Conservation (phyloP, 768 basidiomycete genomes). For the Suillus tomentosus region DNA sequence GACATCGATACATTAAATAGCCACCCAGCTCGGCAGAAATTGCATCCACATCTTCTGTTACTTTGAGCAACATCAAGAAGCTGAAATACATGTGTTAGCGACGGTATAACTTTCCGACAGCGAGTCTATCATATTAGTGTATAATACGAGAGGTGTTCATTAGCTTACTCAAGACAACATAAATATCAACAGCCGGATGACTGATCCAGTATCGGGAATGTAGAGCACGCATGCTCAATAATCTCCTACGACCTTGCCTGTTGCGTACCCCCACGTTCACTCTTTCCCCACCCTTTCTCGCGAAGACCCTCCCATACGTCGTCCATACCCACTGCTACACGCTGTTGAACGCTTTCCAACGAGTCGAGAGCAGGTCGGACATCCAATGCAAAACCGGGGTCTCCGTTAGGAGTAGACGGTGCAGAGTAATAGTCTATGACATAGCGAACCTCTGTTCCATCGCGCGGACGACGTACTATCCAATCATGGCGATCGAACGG, state of each 20-base stretch:
- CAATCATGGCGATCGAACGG: constrained; percentile 99
- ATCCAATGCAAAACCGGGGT: constrained; percentile 93
- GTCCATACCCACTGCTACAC: constrained; percentile 69
- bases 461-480: constrained; percentile 80
- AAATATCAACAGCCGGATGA: background rate
- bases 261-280: background rate
- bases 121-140: background rate
- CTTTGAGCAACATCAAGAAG: background rate
- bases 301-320: constrained; percentile 59
- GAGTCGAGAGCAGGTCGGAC: constrained; percentile 94
- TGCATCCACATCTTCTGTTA: background rate
- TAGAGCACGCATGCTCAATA: background rate
- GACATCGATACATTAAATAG: background rate
- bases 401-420: constrained; percentile 85
- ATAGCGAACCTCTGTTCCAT: constrained; percentile 86
- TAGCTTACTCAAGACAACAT: constrained; percentile 1
- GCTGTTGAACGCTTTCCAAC: constrained; percentile 70
- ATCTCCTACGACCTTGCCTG: background rate
- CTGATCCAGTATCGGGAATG: background rate
- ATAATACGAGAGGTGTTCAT: background rate
- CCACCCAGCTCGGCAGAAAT: background rate
- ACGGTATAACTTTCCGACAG: background rate
- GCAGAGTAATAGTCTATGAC: constrained; percentile 99
- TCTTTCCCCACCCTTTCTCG: constrained; percentile 30
- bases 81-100: background rate